Evolutionary conservation across 2,329 filamentous ascomycete species (phyloP).

Genomic region (Trichoderma harzianum): DNA sequence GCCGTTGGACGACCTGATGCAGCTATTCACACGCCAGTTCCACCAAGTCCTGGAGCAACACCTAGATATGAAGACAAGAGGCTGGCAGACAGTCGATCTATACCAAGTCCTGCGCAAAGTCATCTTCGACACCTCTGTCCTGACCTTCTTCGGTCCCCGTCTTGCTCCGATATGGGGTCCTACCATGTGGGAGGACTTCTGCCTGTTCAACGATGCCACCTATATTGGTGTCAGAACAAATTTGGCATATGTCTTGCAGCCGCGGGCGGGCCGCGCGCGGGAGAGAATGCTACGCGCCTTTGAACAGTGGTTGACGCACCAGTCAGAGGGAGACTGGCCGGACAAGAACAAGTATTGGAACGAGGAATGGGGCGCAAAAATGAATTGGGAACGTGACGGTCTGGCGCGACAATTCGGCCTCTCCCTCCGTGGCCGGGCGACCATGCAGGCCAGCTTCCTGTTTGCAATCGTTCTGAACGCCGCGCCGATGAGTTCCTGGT

Average conservation of each 20-base stretch:
- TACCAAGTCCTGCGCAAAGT: neutral
- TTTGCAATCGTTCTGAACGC: slow-evolving; percentile 5
- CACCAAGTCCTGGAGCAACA: neutral
- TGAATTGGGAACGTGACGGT: neutral
- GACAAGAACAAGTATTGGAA: neutral
- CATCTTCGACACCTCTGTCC: neutral
- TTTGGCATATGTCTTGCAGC: neutral
- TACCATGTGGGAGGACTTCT: slow-evolving; percentile 8
- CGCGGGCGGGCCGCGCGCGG: neutral
- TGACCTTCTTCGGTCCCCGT: slow-evolving; percentile 5
- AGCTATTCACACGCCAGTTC: neutral
- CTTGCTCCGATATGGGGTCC: neutral
- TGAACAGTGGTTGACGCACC: neutral
- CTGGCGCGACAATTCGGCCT: neutral
- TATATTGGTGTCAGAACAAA: slow-evolving; percentile 2
- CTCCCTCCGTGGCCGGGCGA: neutral
- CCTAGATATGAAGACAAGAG: neutral
- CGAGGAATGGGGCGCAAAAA: slow-evolving; percentile 3
- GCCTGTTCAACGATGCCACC: slow-evolving; percentile 1
- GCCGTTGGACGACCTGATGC: neutral
- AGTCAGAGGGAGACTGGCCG: neutral
- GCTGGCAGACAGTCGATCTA: neutral
- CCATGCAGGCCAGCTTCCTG: neutral
- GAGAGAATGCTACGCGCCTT: slow-evolving; percentile 5
- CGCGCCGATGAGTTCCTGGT: neutral